Conservation (phyloP, 2,329 filamentous ascomycete species). For the Colletotrichum spinosum region DNA sequence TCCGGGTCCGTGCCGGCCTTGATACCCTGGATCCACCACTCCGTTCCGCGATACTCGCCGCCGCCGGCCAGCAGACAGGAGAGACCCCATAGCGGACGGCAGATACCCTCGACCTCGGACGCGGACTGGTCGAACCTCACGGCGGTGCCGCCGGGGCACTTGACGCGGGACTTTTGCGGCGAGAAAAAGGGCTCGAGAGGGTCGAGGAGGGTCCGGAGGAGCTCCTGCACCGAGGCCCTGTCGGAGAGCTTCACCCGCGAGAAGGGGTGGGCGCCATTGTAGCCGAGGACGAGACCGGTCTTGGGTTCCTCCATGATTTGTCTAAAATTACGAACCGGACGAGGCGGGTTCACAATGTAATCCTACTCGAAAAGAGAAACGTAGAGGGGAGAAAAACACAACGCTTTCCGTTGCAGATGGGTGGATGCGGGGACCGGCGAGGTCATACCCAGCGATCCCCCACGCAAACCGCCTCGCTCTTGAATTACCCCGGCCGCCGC, state of each 20-base stretch:
- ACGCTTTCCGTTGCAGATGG: too few species aligned
- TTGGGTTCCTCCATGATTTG: slow-evolving; percentile 31
- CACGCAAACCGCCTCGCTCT: slow-evolving; percentile 25
- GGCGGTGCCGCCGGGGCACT: slow-evolving; percentile 75
- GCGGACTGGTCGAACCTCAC: slow-evolving; percentile 83
- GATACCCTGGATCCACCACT: slow-evolving; percentile 77
- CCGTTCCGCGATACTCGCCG: slow-evolving; percentile 71
- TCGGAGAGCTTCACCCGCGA: slow-evolving; percentile 61
- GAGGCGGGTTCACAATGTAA: background rate
- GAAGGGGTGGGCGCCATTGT: slow-evolving; percentile 67
- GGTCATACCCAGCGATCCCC: slow-evolving; percentile 12
- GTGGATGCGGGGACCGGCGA: background rate
- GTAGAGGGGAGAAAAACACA: background rate
- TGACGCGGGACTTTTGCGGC: slow-evolving; percentile 71
- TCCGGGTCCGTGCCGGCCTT: slow-evolving; percentile 78
- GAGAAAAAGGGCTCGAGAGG: slow-evolving; percentile 80
- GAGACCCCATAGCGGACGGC: slow-evolving; percentile 80
- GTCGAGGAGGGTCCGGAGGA: slow-evolving; percentile 73
- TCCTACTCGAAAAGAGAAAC: background rate
- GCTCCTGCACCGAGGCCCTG: slow-evolving; percentile 68
- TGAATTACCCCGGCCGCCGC: slow-evolving; percentile 29
- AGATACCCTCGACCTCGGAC: slow-evolving; percentile 81
- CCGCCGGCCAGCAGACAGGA: slow-evolving; percentile 77
- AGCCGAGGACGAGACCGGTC: slow-evolving; percentile 57
- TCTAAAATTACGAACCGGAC: background rate